Base-by-base conservation (phyloP, 2,329 filamentous ascomycete species). In the Pyrenophora seminiperda region DNA sequence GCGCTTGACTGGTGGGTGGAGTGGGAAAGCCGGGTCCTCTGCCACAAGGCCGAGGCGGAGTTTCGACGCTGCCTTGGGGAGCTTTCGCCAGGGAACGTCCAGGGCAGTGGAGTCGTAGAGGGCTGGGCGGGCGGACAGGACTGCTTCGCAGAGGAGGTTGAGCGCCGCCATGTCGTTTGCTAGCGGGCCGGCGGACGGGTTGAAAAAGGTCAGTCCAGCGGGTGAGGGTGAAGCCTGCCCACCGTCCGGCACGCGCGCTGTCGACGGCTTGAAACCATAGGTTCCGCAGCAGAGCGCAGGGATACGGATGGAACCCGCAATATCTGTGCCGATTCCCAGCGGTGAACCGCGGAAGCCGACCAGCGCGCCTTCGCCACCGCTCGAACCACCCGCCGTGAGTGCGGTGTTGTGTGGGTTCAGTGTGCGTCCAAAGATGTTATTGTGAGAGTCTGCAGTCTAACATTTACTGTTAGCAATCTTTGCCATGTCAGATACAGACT, bases 341-440 rank as follows among this genome's bases (percentile, higher is more conserved):
- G 78, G 75, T 50, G 79, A 81, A 11, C 85, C 86, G n/a, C 70
- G 63, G 47, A 87, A 76, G 0, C 74, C 73, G 27, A 88, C 75
- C 2, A 88, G 75, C 0, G 85, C 84, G 3, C 79, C 79, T 65
- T 89, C 86, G 37, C 86, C 86, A 3, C 85, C 85, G 0, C 82
- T 85, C 39, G 79, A 83, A 10, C 85, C 85, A 20, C 86, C 86
- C 19, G 79, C 79, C 0, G 83, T 86, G 1, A 82, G 73, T 1
- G 62, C 64, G n/a, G 80, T 78, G 58, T 86, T 85, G 5, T 71
- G 71, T 0, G 86, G 85, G 63, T 85, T 87, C 19, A 82, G 62
- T 0, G 82, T 84, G 10, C 82, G 76, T 5, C 84, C 85, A 59
- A 83, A 82, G 3, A 82, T 74, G 57, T 85, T 84, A 70, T 87